Conservation (phyloP, 2,329 filamentous ascomycete species). For the Lecanosticta acicola region DNA sequence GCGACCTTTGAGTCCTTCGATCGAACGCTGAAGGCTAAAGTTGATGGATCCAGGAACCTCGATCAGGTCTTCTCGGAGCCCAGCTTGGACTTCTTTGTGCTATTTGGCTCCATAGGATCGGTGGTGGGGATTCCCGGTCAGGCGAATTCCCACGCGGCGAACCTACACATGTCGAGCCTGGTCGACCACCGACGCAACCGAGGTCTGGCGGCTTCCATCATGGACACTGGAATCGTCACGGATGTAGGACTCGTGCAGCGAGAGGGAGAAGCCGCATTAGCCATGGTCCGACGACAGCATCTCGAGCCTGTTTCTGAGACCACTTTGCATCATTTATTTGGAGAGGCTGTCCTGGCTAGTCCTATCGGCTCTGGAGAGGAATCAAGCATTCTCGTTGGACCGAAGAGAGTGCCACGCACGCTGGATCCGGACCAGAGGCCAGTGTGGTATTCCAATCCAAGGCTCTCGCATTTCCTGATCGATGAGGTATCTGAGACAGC, state of each 20-base stretch:
- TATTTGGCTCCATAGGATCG: conserved; percentile 44
- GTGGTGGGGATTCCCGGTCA: conserved; percentile 4
- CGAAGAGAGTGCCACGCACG: too few species aligned
- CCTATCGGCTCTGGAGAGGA: not conserved
- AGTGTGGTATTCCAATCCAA: not conserved
- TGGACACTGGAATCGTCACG: conserved; percentile 50
- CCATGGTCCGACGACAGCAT: too few species aligned
- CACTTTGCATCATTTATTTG: conserved; percentile 48
- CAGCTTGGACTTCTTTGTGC: conserved; percentile 6
- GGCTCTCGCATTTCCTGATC: not conserved
- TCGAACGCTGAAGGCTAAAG: conserved; percentile 45
- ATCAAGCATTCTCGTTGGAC: too few species aligned
- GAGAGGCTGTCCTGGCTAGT: conserved; percentile 46
- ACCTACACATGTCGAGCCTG: conserved; percentile 3
- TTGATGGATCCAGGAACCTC: conserved; percentile 46
- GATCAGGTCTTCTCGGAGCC: conserved; percentile 33
- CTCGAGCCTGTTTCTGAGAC: conserved; percentile 43
- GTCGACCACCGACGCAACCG: conserved; percentile 22
- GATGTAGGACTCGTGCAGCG: conserved; percentile 35
- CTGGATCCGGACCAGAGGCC: too few species aligned
- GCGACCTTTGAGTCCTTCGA: conserved; percentile 46
- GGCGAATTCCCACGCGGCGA: conserved; percentile 3
- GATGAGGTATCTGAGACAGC: not conserved
- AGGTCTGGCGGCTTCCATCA: conserved; percentile 43
- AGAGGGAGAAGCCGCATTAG: too few species aligned